Evolutionary conservation across 1,139 yeast genomes (phyloP), one percentile per base, ranked within the genome.

Genomic region (Lodderomyces margitis): DNA sequence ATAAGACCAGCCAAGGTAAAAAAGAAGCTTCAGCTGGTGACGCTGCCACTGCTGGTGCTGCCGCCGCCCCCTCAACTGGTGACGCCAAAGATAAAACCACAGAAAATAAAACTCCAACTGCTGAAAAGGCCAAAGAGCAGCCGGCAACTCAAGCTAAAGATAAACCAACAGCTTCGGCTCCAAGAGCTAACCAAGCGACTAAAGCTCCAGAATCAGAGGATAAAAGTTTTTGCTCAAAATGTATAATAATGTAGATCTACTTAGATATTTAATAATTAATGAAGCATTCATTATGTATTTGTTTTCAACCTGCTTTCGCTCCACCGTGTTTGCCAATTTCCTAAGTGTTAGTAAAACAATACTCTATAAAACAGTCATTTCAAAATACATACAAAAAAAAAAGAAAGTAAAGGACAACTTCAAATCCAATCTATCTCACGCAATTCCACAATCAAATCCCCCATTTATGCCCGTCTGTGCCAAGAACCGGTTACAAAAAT

Each of bases 1-100:
- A 15, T 15, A 15, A 28, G 19, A 15, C 8, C 5, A 12, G 16
- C 16, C 5, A 28, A 7, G 4, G n/a, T 15, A 28, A 28, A 28
- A 4, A n/a, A 12, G 56, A 60, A 34, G 49, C 56, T 24, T 75
- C 74, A 48, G 71, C 70, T 39, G 54, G 52, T 6, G 46, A 58
- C 12, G 74, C 73, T 12, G 37, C 50, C 30, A 66, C 64, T 48
- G 52, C 59, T 33, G 44, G 38, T 20, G 36, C 38, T 39, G 31
- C 42, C 32, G 36, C 43, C 20, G 34, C 44, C 6, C 35, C 37
- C 25, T 40, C 46, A 17, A 42, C 44, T 30, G 39, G 42, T 20
- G 43, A 21, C 14, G 44, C 46, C 17, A 28, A 40, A 14, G 36
- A 15, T 9, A 21, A 47, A 17, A 24, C 27, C 14, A 17, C 37